phyloP scores from a whole-genome alignment of 345 rosid genomes.

The Sisymbrium altissimum region DNA sequence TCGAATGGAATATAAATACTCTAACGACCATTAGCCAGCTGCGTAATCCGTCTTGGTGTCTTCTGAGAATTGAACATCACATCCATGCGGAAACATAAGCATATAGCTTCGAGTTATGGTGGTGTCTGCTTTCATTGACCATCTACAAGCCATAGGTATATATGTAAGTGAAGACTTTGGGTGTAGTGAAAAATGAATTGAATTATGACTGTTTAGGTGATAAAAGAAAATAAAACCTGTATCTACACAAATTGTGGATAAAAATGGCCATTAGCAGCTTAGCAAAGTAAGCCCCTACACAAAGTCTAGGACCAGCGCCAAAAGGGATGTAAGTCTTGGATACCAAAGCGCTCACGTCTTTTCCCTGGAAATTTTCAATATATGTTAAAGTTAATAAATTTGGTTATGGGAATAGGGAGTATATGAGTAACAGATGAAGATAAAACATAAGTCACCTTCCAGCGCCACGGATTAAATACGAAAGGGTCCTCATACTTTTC shows the following conservation, averaged over 20 bases:
- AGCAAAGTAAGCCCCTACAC: conserved; percentile 18
- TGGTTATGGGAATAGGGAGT: background rate
- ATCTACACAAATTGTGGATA: conserved; percentile 17
- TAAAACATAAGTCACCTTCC: background rate
- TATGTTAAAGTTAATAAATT: background rate
- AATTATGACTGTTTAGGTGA: background rate
- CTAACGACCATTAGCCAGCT: background rate
- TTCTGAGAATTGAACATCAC: background rate
- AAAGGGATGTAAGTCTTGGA: conserved; percentile 7
- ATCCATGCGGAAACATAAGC: conserved; percentile 8
- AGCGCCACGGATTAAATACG: conserved; percentile 23
- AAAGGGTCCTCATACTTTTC: conserved; percentile 14
- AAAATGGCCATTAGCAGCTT: conserved; percentile 2
- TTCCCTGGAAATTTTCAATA: background rate
- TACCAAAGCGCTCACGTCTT: background rate
- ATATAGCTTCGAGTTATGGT: background rate
- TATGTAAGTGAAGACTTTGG: background rate
- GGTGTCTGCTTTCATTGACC: conserved; percentile 14
- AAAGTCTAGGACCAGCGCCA: conserved; percentile 23
- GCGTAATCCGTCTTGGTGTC: background rate
- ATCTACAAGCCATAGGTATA: background rate
- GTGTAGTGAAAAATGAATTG: background rate
- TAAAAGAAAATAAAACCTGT: background rate
- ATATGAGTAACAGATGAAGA: background rate
- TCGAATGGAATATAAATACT: background rate